Evolutionary conservation across 805 yeast genomes (phyloP), one percentile per base, ranked within the genome.

Genomic region (Cyberlindnera suaveolens): DNA sequence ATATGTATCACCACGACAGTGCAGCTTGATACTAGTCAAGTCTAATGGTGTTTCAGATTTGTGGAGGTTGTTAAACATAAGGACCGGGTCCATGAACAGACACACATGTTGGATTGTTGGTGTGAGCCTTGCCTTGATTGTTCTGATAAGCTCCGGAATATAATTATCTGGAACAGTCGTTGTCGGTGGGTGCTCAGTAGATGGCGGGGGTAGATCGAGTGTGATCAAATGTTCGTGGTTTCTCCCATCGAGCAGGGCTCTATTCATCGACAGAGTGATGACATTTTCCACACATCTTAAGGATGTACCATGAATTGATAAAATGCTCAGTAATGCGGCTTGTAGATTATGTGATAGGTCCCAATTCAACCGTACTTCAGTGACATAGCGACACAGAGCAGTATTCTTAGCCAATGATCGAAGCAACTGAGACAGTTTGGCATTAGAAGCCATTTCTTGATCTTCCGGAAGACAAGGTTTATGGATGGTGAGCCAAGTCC

Each of bases 331-430:
- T n/a, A 69, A 56, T 15, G 44, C 40, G 36, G 44, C 55, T 46
- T 68, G 73, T 13, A 59, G 41, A 1, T 34, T 35, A 1, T 63
- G 42, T 40, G 64, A 63, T 26, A 68, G 49, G 52, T 69, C 74
- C 74, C 74, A 69, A 46, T 68, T 69, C 33, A 69, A 57, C 41
- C 74, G 50, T 3, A 69, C 60, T 62, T 71, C 68, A 27, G 57
- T 58, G 4, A 69, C 60, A 19, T 60, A 48, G 15, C 58, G 52
- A 11, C 59, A 55, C 1, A 48, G 45, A 8, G 23, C 9, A 3
- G 33, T 27, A 39, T 61, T 62, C 20, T 52, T 47, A 10, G 47
- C 36, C 5, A 67, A 42, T 0, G 68, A 50, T 11, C 53, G 32
- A 3, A 67, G 52, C 15, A 68, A 48, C 31, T 46, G 42, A 14